These are phyloP conservation scores for Pyracantha coccinea DNA, from an alignment of 331 rosid species.

Conservation along the genomic window DNA sequence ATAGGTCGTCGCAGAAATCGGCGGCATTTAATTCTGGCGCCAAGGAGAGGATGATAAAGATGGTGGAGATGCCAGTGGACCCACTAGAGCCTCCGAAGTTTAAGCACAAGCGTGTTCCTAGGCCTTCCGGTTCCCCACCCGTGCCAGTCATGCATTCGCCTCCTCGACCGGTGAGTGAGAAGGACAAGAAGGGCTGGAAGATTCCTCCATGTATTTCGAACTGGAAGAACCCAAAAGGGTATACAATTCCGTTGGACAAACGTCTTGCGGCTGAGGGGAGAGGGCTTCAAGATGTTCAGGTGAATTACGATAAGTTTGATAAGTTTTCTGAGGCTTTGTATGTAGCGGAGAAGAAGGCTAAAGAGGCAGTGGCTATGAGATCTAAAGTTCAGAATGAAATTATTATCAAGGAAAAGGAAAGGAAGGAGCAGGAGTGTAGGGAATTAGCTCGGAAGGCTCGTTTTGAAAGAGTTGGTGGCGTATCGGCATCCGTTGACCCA, in stretches of 20 bases:
- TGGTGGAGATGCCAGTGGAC: slow-evolving; percentile 92
- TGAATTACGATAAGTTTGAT: slow-evolving; percentile 56
- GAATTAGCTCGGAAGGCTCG: slow-evolving; percentile 78
- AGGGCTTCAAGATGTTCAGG: slow-evolving; percentile 83
- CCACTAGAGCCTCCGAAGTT: slow-evolving; percentile 90
- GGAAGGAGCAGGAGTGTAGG: slow-evolving; percentile 69
- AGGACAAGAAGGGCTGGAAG: slow-evolving; percentile 93
- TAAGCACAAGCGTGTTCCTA: slow-evolving; percentile 85
- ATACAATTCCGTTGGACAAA: slow-evolving; percentile 79
- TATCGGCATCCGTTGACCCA: slow-evolving; percentile 9
- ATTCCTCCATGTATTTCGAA: slow-evolving; percentile 85
- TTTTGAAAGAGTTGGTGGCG: slow-evolving; percentile 56
- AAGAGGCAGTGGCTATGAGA: slow-evolving; percentile 79
- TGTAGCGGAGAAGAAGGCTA: slow-evolving; percentile 88
- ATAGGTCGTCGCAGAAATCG: slow-evolving; percentile 74
- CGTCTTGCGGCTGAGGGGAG: slow-evolving; percentile 88
- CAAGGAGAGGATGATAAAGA: slow-evolving; percentile 75
- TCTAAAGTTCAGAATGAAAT: slow-evolving; percentile 72
- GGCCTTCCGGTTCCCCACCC: slow-evolving; percentile 79
- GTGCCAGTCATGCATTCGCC: slow-evolving; percentile 91
- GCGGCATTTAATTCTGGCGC: slow-evolving; percentile 83
- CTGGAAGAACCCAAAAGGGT: slow-evolving; percentile 96
- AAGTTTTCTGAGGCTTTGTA: slow-evolving; percentile 73
- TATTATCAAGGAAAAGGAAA: slow-evolving; percentile 70
- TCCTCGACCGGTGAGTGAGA: slow-evolving; percentile 76